Evolutionary conservation across 1,139 yeast genomes (phyloP).

Genomic region (Suhomyces bokatorum): DNA sequence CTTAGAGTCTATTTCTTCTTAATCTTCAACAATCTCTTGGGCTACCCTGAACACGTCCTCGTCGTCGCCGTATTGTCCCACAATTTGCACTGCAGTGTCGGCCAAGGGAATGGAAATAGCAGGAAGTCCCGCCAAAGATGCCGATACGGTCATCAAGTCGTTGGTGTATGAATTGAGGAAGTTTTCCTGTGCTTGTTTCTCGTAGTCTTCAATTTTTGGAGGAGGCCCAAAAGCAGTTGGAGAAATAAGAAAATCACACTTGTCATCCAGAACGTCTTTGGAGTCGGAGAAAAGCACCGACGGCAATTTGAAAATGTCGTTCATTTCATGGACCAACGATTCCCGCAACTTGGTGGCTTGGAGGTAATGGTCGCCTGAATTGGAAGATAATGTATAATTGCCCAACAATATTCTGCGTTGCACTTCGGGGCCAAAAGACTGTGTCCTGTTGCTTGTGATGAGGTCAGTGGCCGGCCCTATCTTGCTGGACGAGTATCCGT

Average conservation of each 20-base stretch:
- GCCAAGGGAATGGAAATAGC: slow-evolving; percentile 70
- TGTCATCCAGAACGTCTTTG: slow-evolving; percentile 16
- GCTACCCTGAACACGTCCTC: slow-evolving; percentile 44
- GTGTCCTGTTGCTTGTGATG: slow-evolving; percentile 60
- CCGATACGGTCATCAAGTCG: slow-evolving; percentile 87
- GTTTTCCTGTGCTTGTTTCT: slow-evolving; percentile 32
- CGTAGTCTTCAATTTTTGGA: slow-evolving; percentile 48
- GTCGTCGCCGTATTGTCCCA: slow-evolving; percentile 89
- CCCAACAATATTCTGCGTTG: slow-evolving; percentile 82
- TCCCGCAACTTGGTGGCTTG: slow-evolving; percentile 73
- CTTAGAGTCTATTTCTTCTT: too few species aligned
- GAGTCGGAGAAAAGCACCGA: slow-evolving; percentile 31
- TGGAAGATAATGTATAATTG: slow-evolving; percentile 76
- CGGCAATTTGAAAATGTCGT: slow-evolving; percentile 54
- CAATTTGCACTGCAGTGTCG: slow-evolving; percentile 65
- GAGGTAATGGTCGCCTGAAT: slow-evolving; percentile 74
- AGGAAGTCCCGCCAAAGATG: slow-evolving; percentile 90
- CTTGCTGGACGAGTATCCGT: slow-evolving; percentile 51
- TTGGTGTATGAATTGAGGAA: slow-evolving; percentile 69
- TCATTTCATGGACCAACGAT: slow-evolving; percentile 62
- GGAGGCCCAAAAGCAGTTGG: slow-evolving; percentile 74
- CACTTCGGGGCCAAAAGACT: slow-evolving; percentile 79
- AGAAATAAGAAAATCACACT: slow-evolving; percentile 70
- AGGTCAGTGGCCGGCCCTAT: slow-evolving; percentile 30
- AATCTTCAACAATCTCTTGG: too few species aligned